Evolutionary conservation across 768 basidiomycete species (phyloP).

Genomic region (Mycena kentingensis): DNA sequence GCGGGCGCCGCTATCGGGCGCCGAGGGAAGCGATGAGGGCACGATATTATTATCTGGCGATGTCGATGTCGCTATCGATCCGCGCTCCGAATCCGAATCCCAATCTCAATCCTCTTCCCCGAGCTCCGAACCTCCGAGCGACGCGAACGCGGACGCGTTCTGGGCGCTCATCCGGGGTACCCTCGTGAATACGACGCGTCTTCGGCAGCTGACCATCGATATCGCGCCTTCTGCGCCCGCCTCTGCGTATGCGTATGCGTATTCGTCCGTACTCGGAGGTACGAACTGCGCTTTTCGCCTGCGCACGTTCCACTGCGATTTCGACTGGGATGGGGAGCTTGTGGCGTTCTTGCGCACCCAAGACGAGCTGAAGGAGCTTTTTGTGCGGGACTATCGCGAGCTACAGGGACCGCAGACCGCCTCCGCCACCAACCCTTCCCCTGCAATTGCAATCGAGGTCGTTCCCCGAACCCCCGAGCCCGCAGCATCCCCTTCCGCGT

Average conservation of each 20-base stretch:
- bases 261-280: constrained; percentile 43
- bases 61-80: too few species aligned
- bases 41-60: too few species aligned
- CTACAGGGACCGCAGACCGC: constrained; percentile 1
- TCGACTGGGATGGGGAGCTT: constrained; percentile 63
- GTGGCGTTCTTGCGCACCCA: constrained; percentile 55
- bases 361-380: constrained; percentile 49
- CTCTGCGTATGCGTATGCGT: constrained; percentile 16
- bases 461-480: too few species aligned
- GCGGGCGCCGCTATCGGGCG: constrained; percentile 4
- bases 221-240: constrained; percentile 33
- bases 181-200: constrained; percentile 45
- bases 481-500: constrained; percentile 10
- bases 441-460: too few species aligned
- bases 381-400: constrained; percentile 47
- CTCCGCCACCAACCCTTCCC: neutral
- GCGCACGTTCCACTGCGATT: constrained; percentile 63
- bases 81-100: neutral
- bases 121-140: neutral
- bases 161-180: constrained; percentile 55
- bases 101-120: neutral
- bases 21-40: neutral
- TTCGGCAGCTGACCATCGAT: constrained; percentile 57
- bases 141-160: constrained; percentile 38
- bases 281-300: constrained; percentile 50